Base-by-base conservation (phyloP, 768 basidiomycete genomes). In the Amanita fuliginea region DNA sequence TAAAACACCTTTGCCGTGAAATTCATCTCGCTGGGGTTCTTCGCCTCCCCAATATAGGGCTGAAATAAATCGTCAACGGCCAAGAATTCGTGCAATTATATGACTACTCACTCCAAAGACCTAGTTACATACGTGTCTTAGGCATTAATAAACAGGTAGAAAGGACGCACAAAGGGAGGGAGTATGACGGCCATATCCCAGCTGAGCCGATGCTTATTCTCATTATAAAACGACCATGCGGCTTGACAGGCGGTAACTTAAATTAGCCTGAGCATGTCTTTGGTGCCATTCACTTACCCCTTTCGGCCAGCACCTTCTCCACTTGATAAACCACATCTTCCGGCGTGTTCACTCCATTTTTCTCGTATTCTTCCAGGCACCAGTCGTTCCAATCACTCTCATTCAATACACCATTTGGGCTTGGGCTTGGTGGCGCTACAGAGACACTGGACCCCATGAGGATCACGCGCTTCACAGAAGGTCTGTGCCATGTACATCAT, bases 381-480 rank as follows among this genome's bases (percentile, higher is more conserved):
- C 64, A 64, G 11, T 75, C 60, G 56, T 84, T 83, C 86, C 85
- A 87, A 61, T 85, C 69, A n/a, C 56, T 52, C 57, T 83, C 79
- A 35, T 60, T 64, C 55, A 69, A 56, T 1, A 66, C 58, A 0
- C 11, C 13, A 1, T 54, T 54, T 0, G 62, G 51, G 3, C 56
- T 54, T 18, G 53, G 13, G 6, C 32, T 57, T 57, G 1, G 73
- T 32, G 32, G 13, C 32, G 10, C 53, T 10, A 83, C 55, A 0
- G 81, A 65, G 0, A 76, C 83, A 42, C 61, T 65, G 1, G 84
- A 86, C 8, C 79, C 80, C 0, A 83, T 85, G 51, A 86, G 62
- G 6, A 89, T 77, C 35, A 91, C 66, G 3, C 87, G 76, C 59
- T 83, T 79, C 54, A 90, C 68, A 5, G 59, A 56, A n/a, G 70